Evolutionary conservation across 1,139 yeast genomes (phyloP), one percentile per base, ranked within the genome.

Genomic region (Saccharomycopsis hybrid): DNA sequence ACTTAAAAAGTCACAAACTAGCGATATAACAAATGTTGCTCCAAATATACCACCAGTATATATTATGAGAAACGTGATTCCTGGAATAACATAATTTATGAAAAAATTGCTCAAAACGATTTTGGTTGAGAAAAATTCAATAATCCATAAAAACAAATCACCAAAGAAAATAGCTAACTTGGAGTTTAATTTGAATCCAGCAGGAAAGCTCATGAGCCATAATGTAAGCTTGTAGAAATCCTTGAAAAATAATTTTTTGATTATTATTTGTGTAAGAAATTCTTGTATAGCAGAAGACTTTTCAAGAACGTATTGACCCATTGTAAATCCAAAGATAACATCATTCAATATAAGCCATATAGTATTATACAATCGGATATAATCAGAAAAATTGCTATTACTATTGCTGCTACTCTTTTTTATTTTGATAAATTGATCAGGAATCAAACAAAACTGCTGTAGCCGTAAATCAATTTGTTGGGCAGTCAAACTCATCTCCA

Each of bases 181-280:
- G 51, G 80, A 82, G 64, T 94, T 94, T 52, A 94, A 74, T 62
- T 94, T 94, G 60, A 94, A 81, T 2, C 98, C 98, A 7, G 95
- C 96, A 0, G 98, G 98, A 62, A 92, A 86, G 57, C 78, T 78
- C 68, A 90, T 88, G 37, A 94, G 72, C 94, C 96, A 85, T 1
- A 71, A 58, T 9, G 90, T 80, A 33, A 84, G 65, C 2, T 62
- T 58, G 40, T 73, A 69, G 47, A 84, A 66, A 38, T 66, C 66
- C 29, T 64, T 61, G 49, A 65, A 66, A 1, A 69, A 57, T 4
- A 72, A 49, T 11, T 59, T 58, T 24, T 66, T 60, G 2, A 76
- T 66, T 5, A 81, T 54, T 0, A 60, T 48, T 28, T 65, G 60
- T 43, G 73, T 72, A 40, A 79, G 63, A 32, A 66, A 60, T 0